Percentiles rank a stretch among this genome's conserved stretches.
Conservation (phyloP, 345 rosid species). For the Fremontodendron californicum region DNA sequence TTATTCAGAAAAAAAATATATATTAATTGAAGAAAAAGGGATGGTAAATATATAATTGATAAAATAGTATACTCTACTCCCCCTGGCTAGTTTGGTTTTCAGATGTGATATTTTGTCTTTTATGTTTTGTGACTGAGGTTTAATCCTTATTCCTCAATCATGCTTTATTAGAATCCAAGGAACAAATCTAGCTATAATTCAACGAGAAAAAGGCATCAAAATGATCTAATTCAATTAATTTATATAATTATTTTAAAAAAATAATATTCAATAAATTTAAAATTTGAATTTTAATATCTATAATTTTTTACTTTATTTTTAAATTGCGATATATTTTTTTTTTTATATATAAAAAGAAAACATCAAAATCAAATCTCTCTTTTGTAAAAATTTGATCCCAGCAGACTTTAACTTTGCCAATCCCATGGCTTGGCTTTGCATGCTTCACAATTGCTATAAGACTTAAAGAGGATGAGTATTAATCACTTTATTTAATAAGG, state of each 20-base stretch:
- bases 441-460: too few species aligned
- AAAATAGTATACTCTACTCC: background rate
- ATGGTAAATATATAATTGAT: background rate
- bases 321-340: too few species aligned
- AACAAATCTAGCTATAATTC: background rate
- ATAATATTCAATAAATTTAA: too few species aligned
- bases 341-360: too few species aligned
- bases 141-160: constrained; percentile 26
- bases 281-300: too few species aligned
- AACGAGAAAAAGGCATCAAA: background rate
- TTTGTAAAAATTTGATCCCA: too few species aligned
- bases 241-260: too few species aligned
- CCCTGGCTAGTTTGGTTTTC: background rate
- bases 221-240: too few species aligned
- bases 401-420: background rate
- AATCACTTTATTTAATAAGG: background rate
- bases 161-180: constrained; percentile 31
- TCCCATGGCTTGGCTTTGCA: background rate
- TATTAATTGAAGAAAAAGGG: background rate
- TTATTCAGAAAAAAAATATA: too few species aligned
- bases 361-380: too few species aligned
- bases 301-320: too few species aligned
- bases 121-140: constrained; percentile 1
- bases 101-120: constrained; percentile 42
- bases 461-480: too few species aligned